Conservation (phyloP, 352 stramenopile genomes). For the Globisporangium middletonii region DNA sequence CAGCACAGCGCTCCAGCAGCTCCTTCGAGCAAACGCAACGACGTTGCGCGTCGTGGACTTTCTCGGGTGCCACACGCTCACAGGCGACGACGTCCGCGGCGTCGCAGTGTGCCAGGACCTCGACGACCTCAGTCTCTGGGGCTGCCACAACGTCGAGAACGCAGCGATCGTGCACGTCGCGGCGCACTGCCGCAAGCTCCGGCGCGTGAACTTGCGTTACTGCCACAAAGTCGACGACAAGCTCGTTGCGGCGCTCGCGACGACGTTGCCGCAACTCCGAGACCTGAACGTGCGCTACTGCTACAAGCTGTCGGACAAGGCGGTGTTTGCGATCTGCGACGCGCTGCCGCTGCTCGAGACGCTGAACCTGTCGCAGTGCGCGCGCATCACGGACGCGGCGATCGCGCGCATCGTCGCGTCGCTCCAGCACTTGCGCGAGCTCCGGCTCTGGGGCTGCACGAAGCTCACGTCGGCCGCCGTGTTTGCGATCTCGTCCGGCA, state of each 20-base stretch:
- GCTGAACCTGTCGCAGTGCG: slow-evolving; percentile 83
- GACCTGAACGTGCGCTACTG: slow-evolving; percentile 82
- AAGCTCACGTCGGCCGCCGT: slow-evolving; percentile 75
- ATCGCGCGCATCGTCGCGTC: slow-evolving; percentile 53
- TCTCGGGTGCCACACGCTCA: slow-evolving; percentile 71
- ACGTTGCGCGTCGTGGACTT: slow-evolving; percentile 66
- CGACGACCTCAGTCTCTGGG: slow-evolving; percentile 56
- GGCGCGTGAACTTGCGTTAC: slow-evolving; percentile 70
- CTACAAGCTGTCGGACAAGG: slow-evolving; percentile 79
- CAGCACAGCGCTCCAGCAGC: slow-evolving; percentile 30
- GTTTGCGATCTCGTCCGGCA: slow-evolving; percentile 55
- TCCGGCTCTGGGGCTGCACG: slow-evolving; percentile 77
- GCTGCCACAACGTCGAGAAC: slow-evolving; percentile 81
- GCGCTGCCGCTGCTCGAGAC: slow-evolving; percentile 34
- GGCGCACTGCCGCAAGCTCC: slow-evolving; percentile 34
- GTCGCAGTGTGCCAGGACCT: slow-evolving; percentile 43
- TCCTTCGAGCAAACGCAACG: slow-evolving; percentile 37
- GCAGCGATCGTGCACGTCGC: slow-evolving; percentile 46
- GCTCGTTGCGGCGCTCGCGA: slow-evolving; percentile 50
- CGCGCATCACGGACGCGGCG: slow-evolving; percentile 63
- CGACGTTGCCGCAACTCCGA: slow-evolving; percentile 37
- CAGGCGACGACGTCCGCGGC: slow-evolving; percentile 34
- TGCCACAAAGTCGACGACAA: slow-evolving; percentile 81
- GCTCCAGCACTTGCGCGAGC: slow-evolving; percentile 52
- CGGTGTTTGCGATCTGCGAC: slow-evolving; percentile 48